Percentiles rank a stretch among this genome's conserved stretches.
Evolutionary conservation across 139 green algal genomes (phyloP).

Genomic region (Tetradesmus obliquus): DNA sequence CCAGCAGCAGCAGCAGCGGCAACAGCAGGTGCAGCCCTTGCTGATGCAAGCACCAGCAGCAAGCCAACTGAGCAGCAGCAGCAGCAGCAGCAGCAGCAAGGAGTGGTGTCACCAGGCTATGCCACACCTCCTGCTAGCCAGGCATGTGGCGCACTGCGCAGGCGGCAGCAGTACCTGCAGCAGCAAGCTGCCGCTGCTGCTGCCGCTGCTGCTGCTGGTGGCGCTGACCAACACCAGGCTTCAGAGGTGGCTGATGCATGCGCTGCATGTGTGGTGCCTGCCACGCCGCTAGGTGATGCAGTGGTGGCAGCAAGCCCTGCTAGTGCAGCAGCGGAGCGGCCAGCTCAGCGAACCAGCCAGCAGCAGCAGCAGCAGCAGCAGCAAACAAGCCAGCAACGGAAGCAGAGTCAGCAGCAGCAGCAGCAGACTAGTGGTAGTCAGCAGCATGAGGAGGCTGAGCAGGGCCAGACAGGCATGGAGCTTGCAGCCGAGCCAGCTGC

Average conservation of each 20-base stretch:
- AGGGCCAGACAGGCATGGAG: neutral
- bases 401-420: constrained; percentile 18
- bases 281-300: neutral
- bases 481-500: neutral
- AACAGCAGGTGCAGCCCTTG: neutral
- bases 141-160: neutral
- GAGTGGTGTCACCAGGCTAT: neutral
- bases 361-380: constrained; percentile 27
- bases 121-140: neutral
- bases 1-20: constrained; percentile 14
- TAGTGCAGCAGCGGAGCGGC: neutral
- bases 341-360: neutral
- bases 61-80: neutral
- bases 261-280: neutral
- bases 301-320: constrained; percentile 6
- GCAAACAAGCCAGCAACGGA: neutral
- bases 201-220: neutral
- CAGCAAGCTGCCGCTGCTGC: neutral
- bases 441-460: neutral
- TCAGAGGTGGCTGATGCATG: neutral
- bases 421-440: neutral
- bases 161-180: neutral
- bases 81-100: neutral
- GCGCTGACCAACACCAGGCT: neutral
- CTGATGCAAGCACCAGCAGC: neutral